Evolutionary conservation across 306 rosid species (phyloP).

Genomic region (Medicago lupulina): DNA sequence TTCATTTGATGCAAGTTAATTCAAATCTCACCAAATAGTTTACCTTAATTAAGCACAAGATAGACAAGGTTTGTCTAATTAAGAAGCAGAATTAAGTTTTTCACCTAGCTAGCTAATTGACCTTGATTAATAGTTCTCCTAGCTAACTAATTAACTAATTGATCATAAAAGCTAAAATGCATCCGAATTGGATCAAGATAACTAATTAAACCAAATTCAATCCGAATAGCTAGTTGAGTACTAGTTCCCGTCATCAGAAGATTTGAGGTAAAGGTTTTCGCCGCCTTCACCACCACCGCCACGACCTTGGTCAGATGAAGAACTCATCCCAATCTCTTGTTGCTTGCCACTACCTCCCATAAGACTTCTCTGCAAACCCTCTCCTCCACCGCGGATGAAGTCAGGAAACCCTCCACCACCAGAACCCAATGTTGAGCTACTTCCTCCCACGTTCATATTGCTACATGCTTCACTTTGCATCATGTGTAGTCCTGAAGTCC

Average conservation of each 20-base stretch:
- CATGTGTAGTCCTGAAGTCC: slow-evolving; percentile 75
- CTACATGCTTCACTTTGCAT: slow-evolving; percentile 59
- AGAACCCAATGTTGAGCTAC: slow-evolving; percentile 53
- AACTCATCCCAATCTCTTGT: slow-evolving; percentile 70
- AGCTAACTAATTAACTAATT: slow-evolving; percentile 28
- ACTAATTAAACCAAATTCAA: not conserved
- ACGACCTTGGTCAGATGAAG: slow-evolving; percentile 65
- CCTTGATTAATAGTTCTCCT: slow-evolving; percentile 42
- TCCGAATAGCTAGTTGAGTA: not conserved
- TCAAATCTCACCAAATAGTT: not conserved
- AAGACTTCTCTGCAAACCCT: slow-evolving; percentile 70
- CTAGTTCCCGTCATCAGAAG: slow-evolving; percentile 34
- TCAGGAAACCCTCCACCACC: slow-evolving; percentile 70
- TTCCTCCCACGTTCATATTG: slow-evolving; percentile 64
- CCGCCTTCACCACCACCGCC: slow-evolving; percentile 78
- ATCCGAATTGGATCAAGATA: not conserved
- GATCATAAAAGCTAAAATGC: not conserved
- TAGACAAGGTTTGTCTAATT: not conserved
- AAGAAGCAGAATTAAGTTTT: slow-evolving; percentile 7
- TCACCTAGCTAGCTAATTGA: slow-evolving; percentile 32
- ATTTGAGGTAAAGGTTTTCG: slow-evolving; percentile 78
- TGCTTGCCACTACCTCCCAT: slow-evolving; percentile 79
- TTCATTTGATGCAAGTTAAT: not conserved
- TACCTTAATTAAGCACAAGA: not conserved
- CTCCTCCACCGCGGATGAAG: slow-evolving; percentile 63